Percentiles rank a stretch among this genome's conserved stretches.
These are phyloP conservation scores for Agrocybe pediades DNA, from an alignment of 768 basidiomycete species.

Conservation along the genomic window DNA sequence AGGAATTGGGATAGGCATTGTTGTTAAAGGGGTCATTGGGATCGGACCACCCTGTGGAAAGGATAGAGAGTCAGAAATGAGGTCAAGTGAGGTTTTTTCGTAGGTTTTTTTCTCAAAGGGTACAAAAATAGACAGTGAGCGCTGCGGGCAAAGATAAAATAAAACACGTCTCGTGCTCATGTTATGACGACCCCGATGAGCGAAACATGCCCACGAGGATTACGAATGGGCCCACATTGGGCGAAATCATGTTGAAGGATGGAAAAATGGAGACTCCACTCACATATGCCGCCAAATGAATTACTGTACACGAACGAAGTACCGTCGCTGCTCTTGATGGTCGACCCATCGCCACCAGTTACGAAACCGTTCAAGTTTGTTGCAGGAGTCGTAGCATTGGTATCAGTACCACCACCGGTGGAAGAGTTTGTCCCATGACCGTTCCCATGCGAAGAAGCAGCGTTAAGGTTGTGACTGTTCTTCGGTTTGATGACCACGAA, in stretches of 20 bases:
- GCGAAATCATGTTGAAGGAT: too few species aligned
- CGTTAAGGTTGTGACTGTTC: conserved; percentile 6
- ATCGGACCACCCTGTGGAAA: conserved; percentile 57
- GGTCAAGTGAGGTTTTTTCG: not conserved
- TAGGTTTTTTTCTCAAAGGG: too few species aligned
- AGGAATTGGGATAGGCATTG: conserved; percentile 72
- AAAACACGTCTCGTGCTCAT: too few species aligned
- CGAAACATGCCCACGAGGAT: too few species aligned
- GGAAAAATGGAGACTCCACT: conserved; percentile 29
- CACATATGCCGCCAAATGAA: conserved; percentile 73
- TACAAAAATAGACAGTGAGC: conserved; percentile 4
- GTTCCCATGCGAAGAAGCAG: conserved; percentile 3
- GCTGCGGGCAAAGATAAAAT: not conserved
- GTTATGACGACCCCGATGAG: too few species aligned
- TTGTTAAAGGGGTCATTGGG: conserved; percentile 77
- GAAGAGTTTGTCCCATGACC: conserved; percentile 8
- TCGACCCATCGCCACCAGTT: conserved; percentile 71
- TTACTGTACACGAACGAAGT: conserved; percentile 77
- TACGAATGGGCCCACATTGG: too few species aligned
- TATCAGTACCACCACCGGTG: conserved; percentile 4
- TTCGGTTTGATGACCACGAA: conserved; percentile 32
- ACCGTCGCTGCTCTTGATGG: conserved; percentile 65
- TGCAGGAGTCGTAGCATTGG: conserved; percentile 10
- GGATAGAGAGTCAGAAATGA: conserved; percentile 1
- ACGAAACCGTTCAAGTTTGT: conserved; percentile 20